Percentiles rank a stretch among this genome's conserved stretches.
These are phyloP conservation scores for Camellia lanceoleosa DNA, from an alignment of 148 eudicot genomes.

Conservation along the genomic window DNA sequence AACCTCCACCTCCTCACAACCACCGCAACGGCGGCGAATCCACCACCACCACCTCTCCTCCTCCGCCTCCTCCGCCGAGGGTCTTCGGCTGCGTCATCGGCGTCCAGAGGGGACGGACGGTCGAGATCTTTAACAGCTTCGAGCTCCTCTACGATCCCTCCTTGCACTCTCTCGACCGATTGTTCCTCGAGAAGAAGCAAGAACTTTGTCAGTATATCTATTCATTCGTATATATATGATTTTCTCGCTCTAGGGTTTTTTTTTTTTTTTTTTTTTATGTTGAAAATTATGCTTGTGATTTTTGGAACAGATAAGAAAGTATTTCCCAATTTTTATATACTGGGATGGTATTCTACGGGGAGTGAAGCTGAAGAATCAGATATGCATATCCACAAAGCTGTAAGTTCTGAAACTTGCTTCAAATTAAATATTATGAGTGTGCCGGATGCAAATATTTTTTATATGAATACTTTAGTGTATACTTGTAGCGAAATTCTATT, in stretches of 20 bases:
- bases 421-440: neutral
- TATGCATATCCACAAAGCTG: constrained; percentile 88
- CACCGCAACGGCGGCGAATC: constrained; percentile 21
- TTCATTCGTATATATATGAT: neutral
- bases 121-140: constrained; percentile 94
- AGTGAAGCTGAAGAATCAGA: constrained; percentile 89
- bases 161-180: constrained; percentile 64
- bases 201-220: constrained; percentile 67
- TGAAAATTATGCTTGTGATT: neutral
- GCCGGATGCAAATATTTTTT: too few species aligned
- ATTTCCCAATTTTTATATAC: constrained; percentile 73
- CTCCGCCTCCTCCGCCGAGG: constrained; percentile 38
- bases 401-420: constrained; percentile 32
- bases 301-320: constrained; percentile 82
- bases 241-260: neutral
- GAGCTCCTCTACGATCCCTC: constrained; percentile 63
- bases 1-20: constrained; percentile 23
- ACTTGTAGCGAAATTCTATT: too few species aligned
- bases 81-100: constrained; percentile 92
- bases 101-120: constrained; percentile 76
- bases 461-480: too few species aligned
- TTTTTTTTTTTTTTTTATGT: neutral
- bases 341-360: constrained; percentile 96
- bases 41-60: constrained; percentile 10
- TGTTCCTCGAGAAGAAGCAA: constrained; percentile 80